Base-by-base conservation (phyloP, 768 basidiomycete genomes). In the Termitomyces sp. region DNA sequence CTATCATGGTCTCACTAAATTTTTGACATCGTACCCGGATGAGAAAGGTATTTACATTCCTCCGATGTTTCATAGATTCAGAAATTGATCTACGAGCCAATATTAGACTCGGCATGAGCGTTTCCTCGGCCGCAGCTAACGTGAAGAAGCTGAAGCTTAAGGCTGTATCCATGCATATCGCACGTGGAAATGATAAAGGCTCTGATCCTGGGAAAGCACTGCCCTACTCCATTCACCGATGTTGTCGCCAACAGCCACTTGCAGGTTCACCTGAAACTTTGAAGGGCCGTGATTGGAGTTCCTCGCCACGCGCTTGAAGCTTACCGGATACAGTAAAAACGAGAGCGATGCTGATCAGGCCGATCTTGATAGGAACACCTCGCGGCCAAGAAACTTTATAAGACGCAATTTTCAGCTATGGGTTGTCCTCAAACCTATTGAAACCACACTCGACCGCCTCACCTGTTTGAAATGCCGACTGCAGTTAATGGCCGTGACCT, bases 321-420 rank as follows among this genome's bases (percentile, higher is more conserved):
- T 24, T 52, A 37, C 24, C 50, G 24, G 50, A 51, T 37, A 18
- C 50, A 51, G 50, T 26, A 37, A 50, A n/a, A 7, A 12, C 34
- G 34, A 24, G 50, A 27, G n/a, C 26, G 36, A 52, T 52, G 39
- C 26, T 37, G 43, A 55, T 55, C 45, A 34, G 8, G 33, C 53
- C 53, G 39, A 56, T 56, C 55, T 47, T 56, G 46, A 49, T 49
- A 40, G 27, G 55, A 27, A 56, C 36, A 50, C 20, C 36, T 22
- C 5, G 20, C 26, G 20, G 26, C 36, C 34, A 18, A 26, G 37
- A 22, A 47, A 18, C n/a, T 48, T 44, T 56, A 56, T 43, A 43
- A 54, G 42, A 26, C 24, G 36, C 18, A 26, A 12, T 18, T 52
- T 7, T 20, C 37, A 52, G 37, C 18, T 27, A 8, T 27, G 36